Evolutionary conservation across 2,329 filamentous ascomycete genomes (phyloP), one percentile per base, ranked within the genome.

Genomic region (Alternaria sp.): DNA sequence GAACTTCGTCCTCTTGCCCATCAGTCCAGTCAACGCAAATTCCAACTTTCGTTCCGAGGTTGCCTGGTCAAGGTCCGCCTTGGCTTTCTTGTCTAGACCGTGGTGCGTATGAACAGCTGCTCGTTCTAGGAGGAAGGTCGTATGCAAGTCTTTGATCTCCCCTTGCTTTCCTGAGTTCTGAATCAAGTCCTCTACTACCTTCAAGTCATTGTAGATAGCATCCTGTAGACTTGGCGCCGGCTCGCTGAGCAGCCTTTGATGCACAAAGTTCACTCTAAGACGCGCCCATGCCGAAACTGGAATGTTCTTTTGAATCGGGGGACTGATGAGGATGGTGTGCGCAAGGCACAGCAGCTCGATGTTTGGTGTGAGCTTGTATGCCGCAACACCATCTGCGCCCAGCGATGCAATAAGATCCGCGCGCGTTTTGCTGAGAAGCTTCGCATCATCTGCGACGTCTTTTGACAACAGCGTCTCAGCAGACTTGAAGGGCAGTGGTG

Each of bases 341-440:
- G 94, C 92, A 7, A 97, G 83, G 67, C 89, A 90, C 66, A 98
- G 91, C 1, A 98, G 85, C 76, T 97, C 93, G 13, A 97, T 85
- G 67, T 91, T 87, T 1, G 94, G 93, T 19, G 93, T 93, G 61
- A 97, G 86, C 51, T 90, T 88, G 79, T 98, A 99, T 0, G 92
- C 91, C 0, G 92, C 90, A 49, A 96, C 90, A 11, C 96, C 96
- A 77, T 99, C 96, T 1, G 93, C 85, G 23, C 90, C 88, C 9
- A 98, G 84, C 15, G 87, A 87, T 3, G 81, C 81, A n/a, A 97
- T 83, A 55, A 93, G 88, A n/a, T 85, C 80, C 65, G 85, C 84
- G 58, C 86, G 70, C 9, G 71, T 61, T 1, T 78, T 74, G 46
- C 80, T 79, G 1, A 86, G 69, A 5, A 70, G 65, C 17, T 73